Evolutionary conservation across 495 filamentous ascomycete genomes (phyloP).

Genomic region (Neurospora pannonica): DNA sequence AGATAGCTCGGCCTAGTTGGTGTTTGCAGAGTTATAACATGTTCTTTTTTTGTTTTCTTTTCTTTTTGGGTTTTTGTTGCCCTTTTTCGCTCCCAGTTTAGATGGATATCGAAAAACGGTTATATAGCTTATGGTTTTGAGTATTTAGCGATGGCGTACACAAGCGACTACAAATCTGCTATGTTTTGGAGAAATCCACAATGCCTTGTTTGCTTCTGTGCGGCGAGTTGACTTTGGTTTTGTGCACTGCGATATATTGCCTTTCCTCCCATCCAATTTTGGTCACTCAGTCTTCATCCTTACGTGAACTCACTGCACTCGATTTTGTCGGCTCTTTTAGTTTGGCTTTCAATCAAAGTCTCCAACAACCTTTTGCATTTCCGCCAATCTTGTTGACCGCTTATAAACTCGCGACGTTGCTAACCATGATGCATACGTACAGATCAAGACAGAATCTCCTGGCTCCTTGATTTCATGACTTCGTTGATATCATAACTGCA

Average conservation of each 20-base stretch:
- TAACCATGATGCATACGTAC: not conserved
- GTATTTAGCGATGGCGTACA: constrained; percentile 29
- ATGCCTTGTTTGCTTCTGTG: not conserved
- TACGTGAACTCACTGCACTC: not conserved
- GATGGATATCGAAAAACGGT: constrained; percentile 1
- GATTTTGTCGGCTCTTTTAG: not conserved
- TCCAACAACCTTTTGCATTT: not conserved
- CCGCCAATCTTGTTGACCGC: not conserved
- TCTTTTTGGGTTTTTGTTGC: not conserved
- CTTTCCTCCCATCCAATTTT: not conserved
- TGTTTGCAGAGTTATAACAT: not conserved
- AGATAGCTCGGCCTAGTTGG: not conserved
- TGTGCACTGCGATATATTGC: not conserved
- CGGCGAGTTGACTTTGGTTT: not conserved
- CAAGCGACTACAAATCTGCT: constrained; percentile 3
- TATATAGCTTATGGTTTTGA: constrained; percentile 11
- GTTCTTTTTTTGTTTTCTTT: not conserved
- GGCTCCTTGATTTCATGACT: not conserved
- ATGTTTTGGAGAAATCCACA: not conserved
- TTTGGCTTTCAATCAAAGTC: not conserved
- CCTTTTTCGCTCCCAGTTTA: not conserved
- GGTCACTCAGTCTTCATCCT: not conserved
- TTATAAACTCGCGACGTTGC: not conserved
- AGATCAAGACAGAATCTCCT: not conserved
- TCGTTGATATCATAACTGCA: not conserved